Evolutionary conservation across 2,329 filamentous ascomycete species (phyloP), one percentile per base, ranked within the genome.

Genomic region (Xylariaceae sp.): DNA sequence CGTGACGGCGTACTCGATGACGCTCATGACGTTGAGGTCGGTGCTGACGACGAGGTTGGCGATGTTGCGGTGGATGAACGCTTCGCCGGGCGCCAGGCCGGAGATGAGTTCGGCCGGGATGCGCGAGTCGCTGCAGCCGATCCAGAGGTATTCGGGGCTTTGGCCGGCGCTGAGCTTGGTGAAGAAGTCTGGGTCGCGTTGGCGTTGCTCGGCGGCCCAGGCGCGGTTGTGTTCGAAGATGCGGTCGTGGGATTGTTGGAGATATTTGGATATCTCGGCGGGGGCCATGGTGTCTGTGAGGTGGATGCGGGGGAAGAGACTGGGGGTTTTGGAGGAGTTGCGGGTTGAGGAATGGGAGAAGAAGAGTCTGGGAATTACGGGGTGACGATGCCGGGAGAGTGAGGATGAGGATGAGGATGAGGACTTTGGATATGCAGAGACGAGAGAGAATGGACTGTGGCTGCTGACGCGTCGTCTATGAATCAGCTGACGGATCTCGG

Each of bases 61-160:
- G 74, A 96, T 96, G 79, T 97, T 96, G 75, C 92, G 89, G 80
- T 96, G 91, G 66, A 95, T 88, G 74, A 96, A 97, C 69, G 93
- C 88, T 75, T 96, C 90, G 67, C 92, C 92, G n/a, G 92, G 90
- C 71, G 88, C 81, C 58, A 93, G 83, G 65, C 89, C 88, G 51
- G 91, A 86, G 73, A 97, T 86, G 71, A 89, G 89, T 70, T 92
- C 93, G 68, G 93, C 92, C n/a, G 92, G 92, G 72, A 93, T 90
- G 66, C 92, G 89, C 47, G 87, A 91, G 79, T 96, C 92, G 74
- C 88, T 88, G 81, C 92, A 97, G 53, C 92, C 92, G 71, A 96
- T 90, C 90, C 91, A 96, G 56, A 90, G 82, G 73, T 89, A 89
- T 69, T 89, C 85, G 57, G 87, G 87, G 13, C 75, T 76, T 75